Percentiles rank a stretch among this genome's conserved stretches.
These are phyloP conservation scores for Backusella westeae DNA, from an alignment of 192 early-diverging fungal species.

Conservation along the genomic window DNA sequence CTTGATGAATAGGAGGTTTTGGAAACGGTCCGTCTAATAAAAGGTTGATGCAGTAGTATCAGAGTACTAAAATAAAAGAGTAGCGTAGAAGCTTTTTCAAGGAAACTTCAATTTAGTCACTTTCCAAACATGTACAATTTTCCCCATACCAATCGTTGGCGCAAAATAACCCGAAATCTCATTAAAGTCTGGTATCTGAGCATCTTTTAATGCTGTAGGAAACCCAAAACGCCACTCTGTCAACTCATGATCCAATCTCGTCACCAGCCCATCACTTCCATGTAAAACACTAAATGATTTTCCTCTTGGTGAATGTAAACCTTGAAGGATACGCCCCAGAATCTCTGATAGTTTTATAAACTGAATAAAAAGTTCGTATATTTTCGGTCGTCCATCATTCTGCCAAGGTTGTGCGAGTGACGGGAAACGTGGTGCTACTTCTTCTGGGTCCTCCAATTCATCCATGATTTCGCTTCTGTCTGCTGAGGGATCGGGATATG, in stretches of 20 bases:
- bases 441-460: not conserved
- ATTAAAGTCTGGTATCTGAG: constrained; percentile 3
- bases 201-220: not conserved
- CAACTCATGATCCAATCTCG: constrained; percentile 18
- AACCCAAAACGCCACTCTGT: constrained; percentile 22
- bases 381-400: not conserved
- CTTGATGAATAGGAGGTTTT: not conserved
- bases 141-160: not conserved
- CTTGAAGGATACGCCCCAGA: constrained; percentile 22
- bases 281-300: constrained; percentile 14
- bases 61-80: constrained; percentile 3
- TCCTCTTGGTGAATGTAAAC: constrained; percentile 21
- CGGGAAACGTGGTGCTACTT: constrained; percentile 5
- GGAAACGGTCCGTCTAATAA: not conserved
- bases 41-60: not conserved
- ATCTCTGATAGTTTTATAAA: constrained; percentile 27
- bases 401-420: not conserved
- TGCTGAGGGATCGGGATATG: constrained; percentile 14
- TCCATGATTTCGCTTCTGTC: constrained; percentile 16
- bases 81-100: not conserved
- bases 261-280: constrained; percentile 22
- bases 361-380: constrained; percentile 24
- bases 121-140: no score
- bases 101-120: no score
- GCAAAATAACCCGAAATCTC: not conserved